Evolutionary conservation across 495 filamentous ascomycete species (phyloP), one percentile per base, ranked within the genome.

Genomic region (Oidiodendron maius): DNA sequence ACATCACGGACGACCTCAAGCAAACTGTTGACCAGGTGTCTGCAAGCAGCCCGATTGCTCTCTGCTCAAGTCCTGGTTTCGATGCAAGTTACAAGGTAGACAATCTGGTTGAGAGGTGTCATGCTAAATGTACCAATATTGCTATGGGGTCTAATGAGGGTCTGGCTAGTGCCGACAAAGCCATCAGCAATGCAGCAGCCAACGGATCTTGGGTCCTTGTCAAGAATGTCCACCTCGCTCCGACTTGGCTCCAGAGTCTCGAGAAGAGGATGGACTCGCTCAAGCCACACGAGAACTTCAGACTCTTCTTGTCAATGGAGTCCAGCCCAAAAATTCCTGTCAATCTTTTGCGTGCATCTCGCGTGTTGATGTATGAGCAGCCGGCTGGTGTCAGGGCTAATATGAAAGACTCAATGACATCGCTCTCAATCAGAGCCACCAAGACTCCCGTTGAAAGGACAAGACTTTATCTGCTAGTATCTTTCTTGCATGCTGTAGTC

Each of bases 31-130:
- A 78, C 30, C 87, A 96, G 66, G 87, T 96, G 48, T 80, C 81
- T 1, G 81, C 91, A 4, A 87, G 80, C 28, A 85, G 84, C 15
- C 93, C 93, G 15, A 88, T 99, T 59, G 81, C 93, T 21, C 77
- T 99, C 12, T 87, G 89, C 61, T 97, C 91, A 12, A 95, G 83
- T 57, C 91, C 93, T 46, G 93, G 93, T 45, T 99, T 97, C 64
- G 93, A 99, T 68, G 93, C 93, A 24, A 94, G 88, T 61, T 99
- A 96, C 78, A 96, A 96, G 75, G 93, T 99, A 47, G 91, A 97
- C 61, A 88, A 83, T 43, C 74, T 97, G 18, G 93, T 97, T 18
- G 89, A 96, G 63, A 79, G 84, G 53, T 84, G 77, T 63, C 75
- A 79, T 44, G 81, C 82, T 24, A 84, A 75, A 23, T 99, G 93